A percentile compares a stretch with the other conserved stretches of the same genome.
These are phyloP conservation scores for Parmales sp. DNA, from an alignment of 108 stramenopile species.

Conservation along the genomic window DNA sequence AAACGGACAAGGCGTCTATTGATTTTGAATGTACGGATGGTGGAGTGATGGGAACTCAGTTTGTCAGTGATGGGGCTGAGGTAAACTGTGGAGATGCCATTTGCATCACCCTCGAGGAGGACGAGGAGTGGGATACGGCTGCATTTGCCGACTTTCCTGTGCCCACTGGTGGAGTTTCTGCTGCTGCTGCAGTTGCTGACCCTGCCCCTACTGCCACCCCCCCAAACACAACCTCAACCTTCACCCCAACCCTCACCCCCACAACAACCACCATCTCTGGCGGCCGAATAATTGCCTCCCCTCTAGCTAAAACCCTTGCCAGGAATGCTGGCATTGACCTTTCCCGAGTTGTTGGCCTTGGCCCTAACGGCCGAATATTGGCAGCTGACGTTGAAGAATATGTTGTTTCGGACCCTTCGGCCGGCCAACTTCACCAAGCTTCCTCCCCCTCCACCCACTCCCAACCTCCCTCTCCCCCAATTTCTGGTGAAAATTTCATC, in stretches of 20 bases:
- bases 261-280: constrained; percentile 31
- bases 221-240: constrained; percentile 15
- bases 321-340: constrained; percentile 69
- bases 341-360: constrained; percentile 59
- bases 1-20: constrained; percentile 69
- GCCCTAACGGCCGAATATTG: constrained; percentile 87
- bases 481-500: constrained; percentile 28
- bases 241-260: constrained; percentile 17
- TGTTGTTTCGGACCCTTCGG: constrained; percentile 22
- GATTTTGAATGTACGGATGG: constrained; percentile 97
- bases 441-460: constrained; percentile 19
- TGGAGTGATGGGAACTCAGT: constrained; percentile 85
- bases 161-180: constrained; percentile 8
- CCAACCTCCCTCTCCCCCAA: constrained; percentile 22
- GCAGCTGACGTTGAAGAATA: constrained; percentile 86
- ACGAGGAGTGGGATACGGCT: constrained; percentile 45
- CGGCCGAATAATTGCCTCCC: constrained; percentile 77
- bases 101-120: constrained; percentile 78
- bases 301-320: constrained; percentile 73
- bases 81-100: constrained; percentile 81
- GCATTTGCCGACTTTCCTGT: constrained; percentile 79
- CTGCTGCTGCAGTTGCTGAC: constrained; percentile 24
- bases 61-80: constrained; percentile 62
- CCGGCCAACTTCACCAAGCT: constrained; percentile 30
- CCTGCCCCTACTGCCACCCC: constrained; percentile 8